Evolutionary conservation across 331 rosid genomes (phyloP).

Genomic region (Stylosanthes scabra): DNA sequence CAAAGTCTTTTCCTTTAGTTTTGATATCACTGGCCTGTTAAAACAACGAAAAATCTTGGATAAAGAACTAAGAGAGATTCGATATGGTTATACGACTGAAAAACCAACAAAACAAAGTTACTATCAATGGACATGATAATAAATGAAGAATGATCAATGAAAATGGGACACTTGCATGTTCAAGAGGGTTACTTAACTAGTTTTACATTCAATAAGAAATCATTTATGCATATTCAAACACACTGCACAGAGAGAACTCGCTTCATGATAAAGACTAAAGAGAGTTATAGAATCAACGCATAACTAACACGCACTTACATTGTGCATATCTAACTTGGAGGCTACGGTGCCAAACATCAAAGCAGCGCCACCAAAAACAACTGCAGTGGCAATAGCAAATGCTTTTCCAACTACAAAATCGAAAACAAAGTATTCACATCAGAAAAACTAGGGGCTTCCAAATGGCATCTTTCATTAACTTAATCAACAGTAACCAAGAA

Average conservation of each 20-base stretch:
- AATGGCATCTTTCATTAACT: neutral
- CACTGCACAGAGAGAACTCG: neutral
- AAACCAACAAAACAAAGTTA: conserved; percentile 8
- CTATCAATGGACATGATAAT: conserved; percentile 23
- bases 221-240: neutral
- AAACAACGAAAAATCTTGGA: conserved; percentile 35
- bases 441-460: conserved; percentile 24
- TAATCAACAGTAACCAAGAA: neutral
- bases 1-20: conserved; percentile 63
- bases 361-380: conserved; percentile 81
- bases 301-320: conserved; percentile 54
- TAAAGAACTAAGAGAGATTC: conserved; percentile 26
- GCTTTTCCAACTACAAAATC: conserved; percentile 80
- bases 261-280: neutral
- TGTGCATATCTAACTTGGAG: conserved; percentile 72
- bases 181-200: conserved; percentile 12
- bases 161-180: conserved; percentile 15
- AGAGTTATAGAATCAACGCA: conserved; percentile 23
- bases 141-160: conserved; percentile 7
- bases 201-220: neutral
- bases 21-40: conserved; percentile 67
- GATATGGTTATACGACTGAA: conserved; percentile 27
- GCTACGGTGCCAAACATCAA: conserved; percentile 63
- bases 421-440: conserved; percentile 22
- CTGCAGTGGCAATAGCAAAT: conserved; percentile 75